Evolutionary conservation across 2,329 filamentous ascomycete species (phyloP).

Genomic region (Claviceps digitariae): DNA sequence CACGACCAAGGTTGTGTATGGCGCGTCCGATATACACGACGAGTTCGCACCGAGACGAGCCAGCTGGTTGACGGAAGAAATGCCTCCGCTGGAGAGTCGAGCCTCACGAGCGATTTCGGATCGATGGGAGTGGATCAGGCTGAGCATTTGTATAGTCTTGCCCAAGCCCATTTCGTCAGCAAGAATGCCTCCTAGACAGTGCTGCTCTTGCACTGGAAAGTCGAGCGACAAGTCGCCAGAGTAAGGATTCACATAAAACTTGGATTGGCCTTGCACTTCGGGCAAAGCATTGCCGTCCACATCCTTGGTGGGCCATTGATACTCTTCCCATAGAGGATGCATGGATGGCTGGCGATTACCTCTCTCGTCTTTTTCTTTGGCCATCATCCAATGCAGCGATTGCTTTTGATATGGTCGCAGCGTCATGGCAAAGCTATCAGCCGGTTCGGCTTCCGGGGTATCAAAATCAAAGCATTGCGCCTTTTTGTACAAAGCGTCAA

Average conservation of each 20-base stretch:
- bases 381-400: constrained; percentile 89
- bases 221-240: constrained; percentile 85
- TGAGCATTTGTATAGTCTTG: constrained; percentile 98
- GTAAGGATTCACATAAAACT: constrained; percentile 94
- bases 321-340: constrained; percentile 97
- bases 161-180: constrained; percentile 97
- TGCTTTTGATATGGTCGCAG: constrained; percentile 92
- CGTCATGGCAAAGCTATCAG: constrained; percentile 66
- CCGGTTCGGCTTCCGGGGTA: constrained; percentile 75
- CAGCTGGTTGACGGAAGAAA: constrained; percentile 43
- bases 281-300: constrained; percentile 68
- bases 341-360: constrained; percentile 64
- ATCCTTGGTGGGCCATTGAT: constrained; percentile 77
- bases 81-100: constrained; percentile 16
- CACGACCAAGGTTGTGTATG: constrained; percentile 86
- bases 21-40: constrained; percentile 50
- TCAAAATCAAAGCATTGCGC: constrained; percentile 94
- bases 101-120: constrained; percentile 36
- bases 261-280: constrained; percentile 46
- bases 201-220: constrained; percentile 87
- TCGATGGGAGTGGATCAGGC: constrained; percentile 74
- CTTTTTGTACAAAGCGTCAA: constrained; percentile 88
- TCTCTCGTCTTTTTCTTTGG: constrained; percentile 74
- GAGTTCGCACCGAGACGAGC: constrained; percentile 46
- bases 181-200: constrained; percentile 83